Conservation (phyloP, 352 stramenopile species). For the Phytophthora pluvialis region DNA sequence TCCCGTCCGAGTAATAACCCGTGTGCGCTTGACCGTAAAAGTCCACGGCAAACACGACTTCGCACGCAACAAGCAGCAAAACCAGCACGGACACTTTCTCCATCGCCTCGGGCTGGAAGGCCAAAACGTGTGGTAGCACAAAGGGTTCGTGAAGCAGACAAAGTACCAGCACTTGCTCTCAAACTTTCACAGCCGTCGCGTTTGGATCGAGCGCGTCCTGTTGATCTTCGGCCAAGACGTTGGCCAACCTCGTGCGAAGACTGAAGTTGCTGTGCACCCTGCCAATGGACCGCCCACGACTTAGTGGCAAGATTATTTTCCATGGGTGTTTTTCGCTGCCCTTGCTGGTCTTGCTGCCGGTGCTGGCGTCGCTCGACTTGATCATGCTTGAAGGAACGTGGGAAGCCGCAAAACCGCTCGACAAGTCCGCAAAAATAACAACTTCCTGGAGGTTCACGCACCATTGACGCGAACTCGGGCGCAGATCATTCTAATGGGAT, state of each 20-base stretch:
- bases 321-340: constrained; percentile 3
- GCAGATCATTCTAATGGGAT: not conserved
- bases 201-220: constrained; percentile 58
- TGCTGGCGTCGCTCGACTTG: not conserved
- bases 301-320: constrained; percentile 6
- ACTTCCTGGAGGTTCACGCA: not conserved
- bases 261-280: constrained; percentile 18
- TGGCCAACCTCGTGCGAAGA: constrained; percentile 16
- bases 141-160: constrained; percentile 56
- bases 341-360: too few species aligned
- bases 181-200: constrained; percentile 1
- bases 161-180: not conserved
- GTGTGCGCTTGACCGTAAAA: constrained; percentile 61
- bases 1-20: constrained; percentile 61
- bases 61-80: constrained; percentile 34
- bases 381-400: not conserved
- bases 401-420: too few species aligned
- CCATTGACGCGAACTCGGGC: not conserved
- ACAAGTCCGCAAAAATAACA: not conserved
- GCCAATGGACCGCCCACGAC: constrained; percentile 17
- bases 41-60: constrained; percentile 61
- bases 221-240: constrained; percentile 24
- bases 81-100: constrained; percentile 30
- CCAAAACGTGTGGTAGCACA: constrained; percentile 51
- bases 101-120: constrained; percentile 35